Evolutionary conservation across 139 green algal genomes (phyloP).

Genomic region (Haematococcus lacustris): DNA sequence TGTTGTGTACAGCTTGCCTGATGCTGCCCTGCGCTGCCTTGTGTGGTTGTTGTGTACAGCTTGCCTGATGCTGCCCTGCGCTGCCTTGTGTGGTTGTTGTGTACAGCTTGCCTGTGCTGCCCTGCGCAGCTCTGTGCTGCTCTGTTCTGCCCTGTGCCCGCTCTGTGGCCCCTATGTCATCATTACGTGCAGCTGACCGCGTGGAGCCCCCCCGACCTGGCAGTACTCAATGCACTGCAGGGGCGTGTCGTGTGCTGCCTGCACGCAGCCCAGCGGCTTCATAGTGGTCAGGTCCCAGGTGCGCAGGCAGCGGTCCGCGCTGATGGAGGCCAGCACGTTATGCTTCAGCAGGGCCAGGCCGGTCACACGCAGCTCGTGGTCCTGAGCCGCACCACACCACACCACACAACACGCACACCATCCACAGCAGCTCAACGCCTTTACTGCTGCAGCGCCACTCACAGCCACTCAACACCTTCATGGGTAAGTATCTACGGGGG

Average conservation of each 20-base stretch:
- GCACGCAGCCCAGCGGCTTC: slow-evolving; percentile 37
- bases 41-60: no score
- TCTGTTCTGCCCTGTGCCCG: no score
- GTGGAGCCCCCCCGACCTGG: no score
- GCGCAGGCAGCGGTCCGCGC: slow-evolving; percentile 50
- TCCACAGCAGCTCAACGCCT: background rate
- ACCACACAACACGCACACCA: background rate
- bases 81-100: no score
- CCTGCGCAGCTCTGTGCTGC: no score
- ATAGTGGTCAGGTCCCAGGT: slow-evolving; percentile 63
- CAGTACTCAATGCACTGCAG: slow-evolving; percentile 44
- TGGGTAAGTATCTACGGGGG: no score
- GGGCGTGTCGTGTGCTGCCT: slow-evolving; percentile 38
- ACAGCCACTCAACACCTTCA: background rate
- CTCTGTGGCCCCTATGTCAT: no score
- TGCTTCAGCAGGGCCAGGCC: slow-evolving; percentile 39
- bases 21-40: no score
- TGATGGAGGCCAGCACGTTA: slow-evolving; percentile 35
- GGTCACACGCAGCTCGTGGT: slow-evolving; percentile 35
- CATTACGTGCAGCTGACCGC: no score
- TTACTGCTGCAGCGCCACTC: background rate
- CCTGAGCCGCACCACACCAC: background rate
- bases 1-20: no score
- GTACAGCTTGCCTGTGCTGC: no score
- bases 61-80: no score